Evolutionary conservation across 495 filamentous ascomycete genomes (phyloP).

Genomic region (Gamarada debralockiae): DNA sequence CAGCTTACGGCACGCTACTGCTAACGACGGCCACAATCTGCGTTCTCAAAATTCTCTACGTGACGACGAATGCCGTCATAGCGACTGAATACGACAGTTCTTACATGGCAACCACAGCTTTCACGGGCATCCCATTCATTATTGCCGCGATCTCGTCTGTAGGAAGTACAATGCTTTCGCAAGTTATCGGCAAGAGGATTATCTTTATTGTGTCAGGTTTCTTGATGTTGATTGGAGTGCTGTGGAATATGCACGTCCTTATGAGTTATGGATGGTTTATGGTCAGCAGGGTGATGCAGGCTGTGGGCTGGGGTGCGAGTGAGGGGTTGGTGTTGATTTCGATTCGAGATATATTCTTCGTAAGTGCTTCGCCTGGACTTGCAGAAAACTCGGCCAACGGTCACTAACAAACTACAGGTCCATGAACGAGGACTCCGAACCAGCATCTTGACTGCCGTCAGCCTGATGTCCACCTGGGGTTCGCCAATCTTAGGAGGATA

Average conservation of each 20-base stretch:
- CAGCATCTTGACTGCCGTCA: constrained; percentile 34
- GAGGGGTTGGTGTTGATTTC: constrained; percentile 42
- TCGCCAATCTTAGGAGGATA: constrained; percentile 45
- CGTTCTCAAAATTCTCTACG: constrained; percentile 45
- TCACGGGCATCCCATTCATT: constrained; percentile 47
- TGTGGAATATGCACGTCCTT: constrained; percentile 43
- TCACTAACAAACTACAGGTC: constrained; percentile 29
- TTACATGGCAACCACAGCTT: constrained; percentile 38
- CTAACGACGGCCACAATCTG: constrained; percentile 37
- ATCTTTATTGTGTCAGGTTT: constrained; percentile 39
- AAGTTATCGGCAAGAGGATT: constrained; percentile 43
- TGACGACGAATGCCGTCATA: constrained; percentile 41
- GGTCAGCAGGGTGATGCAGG: constrained; percentile 45
- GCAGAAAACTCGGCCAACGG: too few species aligned
- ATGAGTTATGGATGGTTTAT: constrained; percentile 40
- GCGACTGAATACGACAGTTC: constrained; percentile 34
- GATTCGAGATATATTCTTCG: constrained; percentile 49
- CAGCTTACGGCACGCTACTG: constrained; percentile 38
- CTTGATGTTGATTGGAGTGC: constrained; percentile 38
- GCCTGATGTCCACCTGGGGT: constrained; percentile 43
- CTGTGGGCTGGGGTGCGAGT: constrained; percentile 49
- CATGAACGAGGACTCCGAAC: constrained; percentile 39
- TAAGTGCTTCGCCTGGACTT: constrained; percentile 25
- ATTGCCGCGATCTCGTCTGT: constrained; percentile 41
- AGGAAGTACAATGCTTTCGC: constrained; percentile 32